phyloP scores from a whole-genome alignment of 139 green algal genomes.

The Marvania coccoides region DNA sequence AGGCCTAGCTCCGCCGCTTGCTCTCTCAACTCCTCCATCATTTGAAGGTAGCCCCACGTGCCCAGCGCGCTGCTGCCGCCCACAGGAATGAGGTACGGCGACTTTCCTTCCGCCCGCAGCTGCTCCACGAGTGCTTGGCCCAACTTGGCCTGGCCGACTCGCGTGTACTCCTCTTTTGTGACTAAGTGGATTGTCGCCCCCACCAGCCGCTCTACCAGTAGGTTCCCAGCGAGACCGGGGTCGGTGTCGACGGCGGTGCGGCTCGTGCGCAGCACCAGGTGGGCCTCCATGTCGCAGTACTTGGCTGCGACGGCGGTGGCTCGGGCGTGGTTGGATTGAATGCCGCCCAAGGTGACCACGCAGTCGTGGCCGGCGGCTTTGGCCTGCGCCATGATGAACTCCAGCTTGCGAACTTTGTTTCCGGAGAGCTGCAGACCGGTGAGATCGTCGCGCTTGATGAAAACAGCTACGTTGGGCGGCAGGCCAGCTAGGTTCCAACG shows the following conservation, averaged over 20 bases:
- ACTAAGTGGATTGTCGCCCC: slow-evolving; percentile 70
- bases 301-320: slow-evolving; percentile 35
- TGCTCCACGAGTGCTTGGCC: slow-evolving; percentile 37
- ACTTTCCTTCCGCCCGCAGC: slow-evolving; percentile 54
- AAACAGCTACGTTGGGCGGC: slow-evolving; percentile 56
- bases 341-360: slow-evolving; percentile 86
- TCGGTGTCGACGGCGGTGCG: slow-evolving; percentile 46
- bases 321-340: slow-evolving; percentile 88
- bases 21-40: slow-evolving; percentile 66
- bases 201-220: slow-evolving; percentile 81
- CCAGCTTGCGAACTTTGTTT: slow-evolving; percentile 96
- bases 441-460: slow-evolving; percentile 89
- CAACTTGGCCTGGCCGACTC: slow-evolving; percentile 47
- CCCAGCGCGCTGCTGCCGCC: slow-evolving; percentile 78
- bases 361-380: slow-evolving; percentile 54
- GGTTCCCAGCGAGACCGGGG: slow-evolving; percentile 85
- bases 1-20: slow-evolving; percentile 43
- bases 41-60: slow-evolving; percentile 83
- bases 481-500: slow-evolving; percentile 65
- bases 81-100: slow-evolving; percentile 86
- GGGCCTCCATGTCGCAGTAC: slow-evolving; percentile 70
- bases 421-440: slow-evolving; percentile 82
- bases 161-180: slow-evolving; percentile 88
- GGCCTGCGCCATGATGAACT: slow-evolving; percentile 88
- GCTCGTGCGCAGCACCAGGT: slow-evolving; percentile 83